Evolutionary conservation across 768 basidiomycete genomes (phyloP).

Genomic region (Tulasnella sp.): DNA sequence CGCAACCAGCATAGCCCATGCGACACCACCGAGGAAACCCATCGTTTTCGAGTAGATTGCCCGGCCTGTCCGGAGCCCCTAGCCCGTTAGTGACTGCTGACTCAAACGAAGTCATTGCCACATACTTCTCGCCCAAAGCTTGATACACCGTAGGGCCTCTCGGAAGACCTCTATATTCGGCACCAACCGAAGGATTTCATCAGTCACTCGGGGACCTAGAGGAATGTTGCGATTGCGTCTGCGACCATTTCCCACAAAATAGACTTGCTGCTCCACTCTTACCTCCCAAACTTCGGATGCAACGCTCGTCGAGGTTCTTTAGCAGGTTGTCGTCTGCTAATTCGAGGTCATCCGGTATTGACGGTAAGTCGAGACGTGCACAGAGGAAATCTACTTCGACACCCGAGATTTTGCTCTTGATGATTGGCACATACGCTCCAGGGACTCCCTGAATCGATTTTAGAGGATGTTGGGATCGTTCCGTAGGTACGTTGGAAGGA

Average conservation of each 20-base stretch:
- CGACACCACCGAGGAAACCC: conserved; percentile 96
- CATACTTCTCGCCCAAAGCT: conserved; percentile 94
- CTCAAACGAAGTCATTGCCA: too few relatives aligned
- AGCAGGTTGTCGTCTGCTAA: conserved; percentile 88
- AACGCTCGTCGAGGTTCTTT: conserved; percentile 88
- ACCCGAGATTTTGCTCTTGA: conserved; percentile 85
- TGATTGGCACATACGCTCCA: conserved; percentile 93
- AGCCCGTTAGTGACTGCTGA: neutral
- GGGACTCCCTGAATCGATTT: conserved; percentile 70
- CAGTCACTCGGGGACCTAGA: conserved; percentile 88
- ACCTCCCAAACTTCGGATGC: conserved; percentile 91
- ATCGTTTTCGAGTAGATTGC: conserved; percentile 98
- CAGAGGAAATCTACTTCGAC: conserved; percentile 93
- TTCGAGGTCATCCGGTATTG: conserved; percentile 88
- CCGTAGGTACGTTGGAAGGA: neutral
- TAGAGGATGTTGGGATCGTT: neutral
- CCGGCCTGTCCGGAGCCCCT: conserved; percentile 59
- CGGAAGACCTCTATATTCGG: conserved; percentile 93
- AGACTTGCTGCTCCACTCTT: conserved; percentile 27
- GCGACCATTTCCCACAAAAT: neutral
- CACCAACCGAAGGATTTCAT: conserved; percentile 90
- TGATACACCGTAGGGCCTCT: conserved; percentile 91
- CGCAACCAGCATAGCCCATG: conserved; percentile 99
- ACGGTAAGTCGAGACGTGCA: conserved; percentile 78
- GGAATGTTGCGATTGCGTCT: conserved; percentile 15